Conservation (phyloP, 495 filamentous ascomycete species). For the Daldinia loculata region DNA sequence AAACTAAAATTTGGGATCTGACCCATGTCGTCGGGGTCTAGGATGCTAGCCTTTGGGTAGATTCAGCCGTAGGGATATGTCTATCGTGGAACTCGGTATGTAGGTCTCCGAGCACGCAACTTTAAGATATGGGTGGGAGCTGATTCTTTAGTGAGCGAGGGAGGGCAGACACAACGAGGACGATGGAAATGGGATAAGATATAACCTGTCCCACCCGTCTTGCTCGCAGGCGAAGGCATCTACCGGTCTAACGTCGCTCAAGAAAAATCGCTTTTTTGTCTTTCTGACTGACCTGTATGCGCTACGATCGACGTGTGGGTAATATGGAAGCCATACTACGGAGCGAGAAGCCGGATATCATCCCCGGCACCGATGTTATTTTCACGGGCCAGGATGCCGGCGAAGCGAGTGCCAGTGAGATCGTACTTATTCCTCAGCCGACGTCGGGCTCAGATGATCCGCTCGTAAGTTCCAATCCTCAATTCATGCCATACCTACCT, state of each 20-base stretch:
- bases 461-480: slow-evolving; percentile 33
- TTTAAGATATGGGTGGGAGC: not conserved
- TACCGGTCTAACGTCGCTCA: not conserved
- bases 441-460: slow-evolving; percentile 64
- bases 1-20: slow-evolving; percentile 1
- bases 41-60: not conserved
- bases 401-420: slow-evolving; percentile 11
- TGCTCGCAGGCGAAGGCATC: not conserved
- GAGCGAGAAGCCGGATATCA: slow-evolving; percentile 30
- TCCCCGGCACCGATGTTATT: slow-evolving; percentile 42
- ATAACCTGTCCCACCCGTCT: not conserved
- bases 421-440: slow-evolving; percentile 63
- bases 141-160: not conserved
- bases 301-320: not conserved
- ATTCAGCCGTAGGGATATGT: not conserved
- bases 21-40: not conserved
- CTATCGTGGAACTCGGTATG: slow-evolving; percentile 3
- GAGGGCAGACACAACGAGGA: not conserved
- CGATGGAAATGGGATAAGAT: slow-evolving; percentile 17
- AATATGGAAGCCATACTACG: slow-evolving; percentile 21
- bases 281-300: not conserved
- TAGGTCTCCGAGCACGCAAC: not conserved
- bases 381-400: slow-evolving; percentile 23
- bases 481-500: no score
- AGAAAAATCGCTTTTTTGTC: not conserved